These are phyloP conservation scores for Hondaea fermentalgiana DNA, from an alignment of 108 stramenopile genomes.

Conservation along the genomic window DNA sequence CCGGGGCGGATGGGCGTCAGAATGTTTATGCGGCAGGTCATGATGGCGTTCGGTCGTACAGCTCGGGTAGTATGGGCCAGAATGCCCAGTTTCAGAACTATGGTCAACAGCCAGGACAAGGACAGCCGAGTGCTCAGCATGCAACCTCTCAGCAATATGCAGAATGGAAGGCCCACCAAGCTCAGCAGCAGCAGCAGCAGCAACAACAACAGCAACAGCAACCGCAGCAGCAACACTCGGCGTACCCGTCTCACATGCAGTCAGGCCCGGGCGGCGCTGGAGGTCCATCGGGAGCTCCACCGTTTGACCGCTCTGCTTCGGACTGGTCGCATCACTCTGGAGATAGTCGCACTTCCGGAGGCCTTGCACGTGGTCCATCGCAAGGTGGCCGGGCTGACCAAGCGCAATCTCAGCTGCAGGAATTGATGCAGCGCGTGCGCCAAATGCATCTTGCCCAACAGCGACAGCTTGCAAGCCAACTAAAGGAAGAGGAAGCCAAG, in stretches of 20 bases:
- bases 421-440: neutral
- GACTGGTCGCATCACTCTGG: neutral
- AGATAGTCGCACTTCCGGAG: neutral
- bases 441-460: neutral
- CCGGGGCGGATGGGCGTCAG: too few relatives aligned
- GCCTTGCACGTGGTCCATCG: too few relatives aligned
- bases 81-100: too few relatives aligned
- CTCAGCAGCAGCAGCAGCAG: neutral
- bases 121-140: neutral
- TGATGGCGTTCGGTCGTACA: too few relatives aligned
- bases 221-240: neutral
- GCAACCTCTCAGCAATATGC: neutral
- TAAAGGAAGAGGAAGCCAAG: neutral
- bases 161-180: neutral
- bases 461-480: neutral
- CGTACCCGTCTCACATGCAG: neutral
- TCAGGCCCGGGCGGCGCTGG: neutral
- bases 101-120: too few relatives aligned
- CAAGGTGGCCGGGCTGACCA: neutral
- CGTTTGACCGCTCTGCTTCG: neutral
- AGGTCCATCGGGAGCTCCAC: too few relatives aligned
- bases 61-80: too few relatives aligned
- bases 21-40: too few relatives aligned
- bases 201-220: neutral
- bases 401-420: neutral